Base-by-base conservation (phyloP, 1,284 basidiomycete genomes). In the Cryptococcus hybrid region DNA sequence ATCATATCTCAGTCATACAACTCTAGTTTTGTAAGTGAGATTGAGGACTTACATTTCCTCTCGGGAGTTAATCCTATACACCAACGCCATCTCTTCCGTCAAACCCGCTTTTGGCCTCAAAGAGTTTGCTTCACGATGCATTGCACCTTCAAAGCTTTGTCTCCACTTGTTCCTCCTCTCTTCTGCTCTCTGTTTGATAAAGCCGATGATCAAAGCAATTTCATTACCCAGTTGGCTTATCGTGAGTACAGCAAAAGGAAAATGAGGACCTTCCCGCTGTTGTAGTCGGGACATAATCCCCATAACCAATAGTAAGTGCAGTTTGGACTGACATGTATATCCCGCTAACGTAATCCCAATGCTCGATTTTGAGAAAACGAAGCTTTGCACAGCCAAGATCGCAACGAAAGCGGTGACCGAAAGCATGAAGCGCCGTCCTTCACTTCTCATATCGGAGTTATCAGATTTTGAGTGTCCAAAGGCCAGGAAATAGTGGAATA, bases 351-450 rank as follows among this genome's bases (percentile, higher is more conserved):
- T 77, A 78, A 6, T 58, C 45, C 77, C 77, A 78, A 15, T 62
- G 49, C 18, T 18, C 18, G 18, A 18, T 18, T 18, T 18, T 18
- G 18, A 18, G 18, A 18, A 78, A 1, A 71, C 73, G 8, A 77
- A 56, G 3, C 69, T 67, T 58, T 77, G 73, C 1, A 74, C 30
- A 3, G 62, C 78, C 50, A 80, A 58, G 34, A 79, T 70, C 18
- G 63, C 59, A 15, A 80, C 68, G 58, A 80, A 71, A 34, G 73
- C 54, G 0, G 75, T 76, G 57, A 77, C 74, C 43, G 78, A 77
- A 9, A 78, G 61, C 75, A 80, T 78, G 57, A 81, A 80, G 52
- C 76, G 73, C 45, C 71, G 65, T 2, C 78, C 79, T 13, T 74
- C 68, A 9, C 70, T 59, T 18, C 73, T 67, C 13, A 79, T 57